Conservation (phyloP, 228 moss, liverwort and hornwort species). For the Sphagnum fallax region DNA sequence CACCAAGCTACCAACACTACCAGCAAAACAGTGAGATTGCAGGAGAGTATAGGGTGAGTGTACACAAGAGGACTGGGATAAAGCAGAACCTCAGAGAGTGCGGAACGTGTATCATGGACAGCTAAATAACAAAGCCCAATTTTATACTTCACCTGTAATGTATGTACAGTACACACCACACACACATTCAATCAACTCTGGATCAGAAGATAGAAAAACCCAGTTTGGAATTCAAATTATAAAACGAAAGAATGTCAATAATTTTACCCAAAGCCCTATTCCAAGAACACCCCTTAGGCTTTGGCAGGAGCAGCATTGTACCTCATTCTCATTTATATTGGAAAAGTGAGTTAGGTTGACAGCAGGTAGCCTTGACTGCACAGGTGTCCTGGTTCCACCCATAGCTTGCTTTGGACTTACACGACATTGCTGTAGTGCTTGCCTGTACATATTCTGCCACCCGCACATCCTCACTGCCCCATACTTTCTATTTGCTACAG, state of each 20-base stretch:
- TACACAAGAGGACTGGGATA: neutral
- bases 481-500: neutral
- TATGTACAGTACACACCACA: neutral
- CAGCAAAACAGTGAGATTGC: no score
- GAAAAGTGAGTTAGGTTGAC: constrained; percentile 25
- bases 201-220: no score
- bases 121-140: constrained; percentile 81
- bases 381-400: constrained; percentile 50
- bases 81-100: constrained; percentile 70
- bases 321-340: constrained; percentile 71
- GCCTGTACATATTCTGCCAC: constrained; percentile 73
- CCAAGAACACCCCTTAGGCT: neutral
- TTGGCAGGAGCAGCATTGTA: constrained; percentile 1
- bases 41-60: no score
- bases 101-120: constrained; percentile 73
- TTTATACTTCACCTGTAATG: constrained; percentile 67
- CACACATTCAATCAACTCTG: neutral
- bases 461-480: constrained; percentile 12
- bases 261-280: neutral
- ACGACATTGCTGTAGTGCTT: constrained; percentile 70
- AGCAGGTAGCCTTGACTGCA: constrained; percentile 47
- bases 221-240: no score
- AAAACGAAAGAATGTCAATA: no score
- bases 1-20: no score
- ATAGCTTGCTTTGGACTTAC: constrained; percentile 53